Evolutionary conservation across 768 basidiomycete genomes (phyloP), one percentile per base, ranked within the genome.

Genomic region (Tricholoma matsutake): DNA sequence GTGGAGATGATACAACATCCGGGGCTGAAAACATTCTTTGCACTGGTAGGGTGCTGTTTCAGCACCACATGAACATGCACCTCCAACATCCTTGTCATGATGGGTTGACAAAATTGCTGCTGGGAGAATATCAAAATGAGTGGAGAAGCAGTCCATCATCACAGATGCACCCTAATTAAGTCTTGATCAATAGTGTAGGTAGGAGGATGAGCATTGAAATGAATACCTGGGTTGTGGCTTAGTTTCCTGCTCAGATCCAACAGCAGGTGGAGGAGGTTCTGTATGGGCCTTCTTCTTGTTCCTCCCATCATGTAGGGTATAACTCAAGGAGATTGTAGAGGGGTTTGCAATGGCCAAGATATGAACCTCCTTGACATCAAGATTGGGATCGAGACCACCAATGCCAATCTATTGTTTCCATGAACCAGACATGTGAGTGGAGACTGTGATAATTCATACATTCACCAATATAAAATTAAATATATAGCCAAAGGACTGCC

Each of bases 121-220:
- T 34, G 51, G 57, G 47, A 58, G 57, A 14, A 14, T 45, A 35
- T 58, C 47, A 16, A 58, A 35, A 35, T 58, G 57, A 11, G 45
- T 22, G 13, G 57, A 49, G 31, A 58, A 58, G 32, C 10, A 18
- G 25, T 58, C 57, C 57, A 58, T 58, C 47, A 58, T 58, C 20
- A 58, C 58, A 10, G 58, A 58, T n/a, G 58, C 58, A 9, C 58
- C 58, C 58, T 18, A 20, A 20, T 20, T 20, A 11, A 18, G 28
- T 53, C 32, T 7, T 16, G 6, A 29, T n/a, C 13, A n/a, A n/a
- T 29, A 11, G 16, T 22, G n/a, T 18, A 22, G 6, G 52, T 7
- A 34, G 10, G 9, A 53, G 18, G 10, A 53, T 3, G 4, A n/a
- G 39, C 39, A 35, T 35, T 35, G 35, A 35, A 10, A 6, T 35